These are phyloP conservation scores for Neurospora sp. DNA, from an alignment of 495 filamentous ascomycete genomes.

Conservation along the genomic window DNA sequence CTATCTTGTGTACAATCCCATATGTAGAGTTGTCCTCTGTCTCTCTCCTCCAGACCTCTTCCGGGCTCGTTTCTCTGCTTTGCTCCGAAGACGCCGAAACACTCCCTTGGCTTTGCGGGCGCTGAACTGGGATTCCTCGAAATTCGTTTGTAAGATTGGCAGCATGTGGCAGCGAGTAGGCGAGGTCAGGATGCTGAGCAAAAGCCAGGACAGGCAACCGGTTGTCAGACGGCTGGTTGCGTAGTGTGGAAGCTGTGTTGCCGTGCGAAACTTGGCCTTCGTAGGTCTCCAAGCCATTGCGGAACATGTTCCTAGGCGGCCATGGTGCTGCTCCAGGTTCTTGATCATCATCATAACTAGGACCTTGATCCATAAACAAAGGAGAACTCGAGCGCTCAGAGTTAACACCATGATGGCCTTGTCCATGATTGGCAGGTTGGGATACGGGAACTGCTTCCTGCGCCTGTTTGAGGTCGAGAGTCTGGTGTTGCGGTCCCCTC, in stretches of 20 bases:
- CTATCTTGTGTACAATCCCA: conserved; percentile 7
- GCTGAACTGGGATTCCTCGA: background rate
- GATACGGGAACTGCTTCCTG: background rate
- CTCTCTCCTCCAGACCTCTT: conserved; percentile 6
- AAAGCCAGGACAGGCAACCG: background rate
- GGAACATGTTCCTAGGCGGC: background rate
- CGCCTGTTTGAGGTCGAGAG: background rate
- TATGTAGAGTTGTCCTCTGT: conserved; percentile 6
- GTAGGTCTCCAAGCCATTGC: background rate
- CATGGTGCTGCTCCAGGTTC: background rate
- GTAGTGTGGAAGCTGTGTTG: background rate
- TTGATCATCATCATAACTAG: background rate
- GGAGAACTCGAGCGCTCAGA: background rate
- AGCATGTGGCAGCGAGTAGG: background rate
- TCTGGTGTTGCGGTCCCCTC: background rate
- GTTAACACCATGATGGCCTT: background rate
- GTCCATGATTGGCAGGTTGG: background rate
- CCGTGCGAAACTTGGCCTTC: background rate
- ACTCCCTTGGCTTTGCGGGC: background rate
- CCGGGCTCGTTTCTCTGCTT: background rate
- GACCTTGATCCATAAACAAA: background rate
- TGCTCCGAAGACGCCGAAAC: background rate
- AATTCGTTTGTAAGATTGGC: background rate
- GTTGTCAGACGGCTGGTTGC: background rate
- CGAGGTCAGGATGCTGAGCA: background rate